A percentile compares a stretch with the other conserved stretches of the same genome.
Conservation (phyloP, 306 rosid species). For the Argentina anserina region DNA sequence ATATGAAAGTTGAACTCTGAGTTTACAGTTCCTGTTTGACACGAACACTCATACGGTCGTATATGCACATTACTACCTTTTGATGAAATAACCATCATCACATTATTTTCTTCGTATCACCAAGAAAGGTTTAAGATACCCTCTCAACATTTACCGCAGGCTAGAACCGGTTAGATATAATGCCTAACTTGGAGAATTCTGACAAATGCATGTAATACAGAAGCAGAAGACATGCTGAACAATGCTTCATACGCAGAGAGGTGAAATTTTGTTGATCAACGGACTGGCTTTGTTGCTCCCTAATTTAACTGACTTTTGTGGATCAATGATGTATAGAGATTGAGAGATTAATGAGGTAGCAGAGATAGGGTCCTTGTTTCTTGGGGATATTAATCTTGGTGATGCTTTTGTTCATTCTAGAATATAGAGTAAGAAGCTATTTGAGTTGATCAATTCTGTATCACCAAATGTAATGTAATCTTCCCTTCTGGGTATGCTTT, state of each 20-base stretch:
- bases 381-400: conserved; percentile 19
- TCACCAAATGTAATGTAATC: conserved; percentile 15
- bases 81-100: conserved; percentile 30
- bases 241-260: conserved; percentile 27
- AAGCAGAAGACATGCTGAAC: conserved; percentile 26
- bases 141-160: conserved; percentile 3
- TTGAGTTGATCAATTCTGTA: conserved; percentile 5
- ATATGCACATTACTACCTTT: conserved; percentile 23
- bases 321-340: conserved; percentile 41
- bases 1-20: conserved; percentile 72
- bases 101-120: conserved; percentile 18
- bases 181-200: conserved; percentile 26
- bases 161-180: conserved; percentile 4
- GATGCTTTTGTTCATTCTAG: conserved; percentile 5
- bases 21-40: conserved; percentile 5
- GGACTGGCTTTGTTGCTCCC: conserved; percentile 26
- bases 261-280: conserved; percentile 25
- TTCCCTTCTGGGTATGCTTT: background rate
- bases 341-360: conserved; percentile 19
- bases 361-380: conserved; percentile 21
- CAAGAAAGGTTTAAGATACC: conserved; percentile 19
- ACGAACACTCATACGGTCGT: conserved; percentile 4
- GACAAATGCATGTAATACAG: conserved; percentile 13
- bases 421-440: conserved; percentile 2
- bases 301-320: conserved; percentile 1